Percentiles rank a stretch among this genome's conserved stretches.
Evolutionary conservation across 805 yeast genomes (phyloP).

Genomic region (Danielia reshetovae): DNA sequence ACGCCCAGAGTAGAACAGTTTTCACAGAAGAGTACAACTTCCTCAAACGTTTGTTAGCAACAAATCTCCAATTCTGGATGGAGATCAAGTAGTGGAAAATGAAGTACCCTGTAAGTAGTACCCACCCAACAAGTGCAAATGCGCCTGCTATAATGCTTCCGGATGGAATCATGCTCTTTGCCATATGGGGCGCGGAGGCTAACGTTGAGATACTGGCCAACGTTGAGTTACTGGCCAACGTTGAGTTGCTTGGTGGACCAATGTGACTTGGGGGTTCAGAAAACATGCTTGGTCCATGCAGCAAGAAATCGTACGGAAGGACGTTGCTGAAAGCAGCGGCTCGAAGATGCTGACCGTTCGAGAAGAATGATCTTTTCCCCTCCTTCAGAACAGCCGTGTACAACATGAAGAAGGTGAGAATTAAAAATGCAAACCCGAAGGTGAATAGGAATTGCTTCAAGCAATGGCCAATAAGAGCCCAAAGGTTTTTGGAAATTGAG

Average conservation of each 20-base stretch:
- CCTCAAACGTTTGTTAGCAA: slow-evolving; percentile 18
- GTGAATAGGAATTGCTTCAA: slow-evolving; percentile 28
- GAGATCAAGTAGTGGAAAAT: slow-evolving; percentile 11
- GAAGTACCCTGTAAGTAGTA: slow-evolving; percentile 8
- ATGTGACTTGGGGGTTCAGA: no score
- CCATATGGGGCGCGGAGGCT: neutral
- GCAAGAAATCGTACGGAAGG: neutral
- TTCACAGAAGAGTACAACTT: slow-evolving; percentile 46
- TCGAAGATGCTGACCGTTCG: neutral
- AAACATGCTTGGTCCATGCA: slow-evolving; percentile 3
- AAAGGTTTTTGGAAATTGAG: slow-evolving; percentile 8
- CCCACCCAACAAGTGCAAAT: slow-evolving; percentile 21
- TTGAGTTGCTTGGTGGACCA: no score
- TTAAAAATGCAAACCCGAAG: slow-evolving; percentile 43
- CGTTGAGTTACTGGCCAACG: no score
- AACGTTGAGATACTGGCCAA: neutral
- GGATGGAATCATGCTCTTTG: slow-evolving; percentile 3
- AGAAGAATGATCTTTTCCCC: neutral
- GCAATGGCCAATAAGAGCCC: slow-evolving; percentile 29
- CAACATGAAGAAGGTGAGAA: slow-evolving; percentile 35
- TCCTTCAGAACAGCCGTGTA: slow-evolving; percentile 12
- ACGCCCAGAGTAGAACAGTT: slow-evolving; percentile 45
- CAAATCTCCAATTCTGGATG: slow-evolving; percentile 15
- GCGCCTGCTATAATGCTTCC: slow-evolving; percentile 30
- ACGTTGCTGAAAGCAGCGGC: neutral